Percentiles rank a stretch among this genome's conserved stretches.
These are phyloP conservation scores for Apiosordaria backusii DNA, from an alignment of 495 filamentous ascomycete species.

Conservation along the genomic window DNA sequence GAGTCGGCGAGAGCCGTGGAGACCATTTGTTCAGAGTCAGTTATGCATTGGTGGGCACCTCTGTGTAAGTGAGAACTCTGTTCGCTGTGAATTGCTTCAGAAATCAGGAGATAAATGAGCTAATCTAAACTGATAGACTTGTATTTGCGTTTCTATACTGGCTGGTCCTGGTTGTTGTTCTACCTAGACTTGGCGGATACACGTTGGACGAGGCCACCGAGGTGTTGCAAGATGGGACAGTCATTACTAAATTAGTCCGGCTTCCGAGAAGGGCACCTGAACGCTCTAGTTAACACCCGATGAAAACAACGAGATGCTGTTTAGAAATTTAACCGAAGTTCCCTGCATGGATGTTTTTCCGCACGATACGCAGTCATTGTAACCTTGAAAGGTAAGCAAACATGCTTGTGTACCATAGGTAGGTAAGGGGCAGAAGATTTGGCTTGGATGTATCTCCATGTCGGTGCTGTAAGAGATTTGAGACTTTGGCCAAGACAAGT, in stretches of 20 bases:
- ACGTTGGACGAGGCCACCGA: conserved; percentile 49
- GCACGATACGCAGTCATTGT: no score
- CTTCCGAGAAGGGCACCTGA: conserved; percentile 13
- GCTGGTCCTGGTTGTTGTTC: conserved; percentile 54
- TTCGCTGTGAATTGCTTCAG: background rate
- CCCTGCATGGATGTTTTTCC: no score
- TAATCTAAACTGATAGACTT: conserved; percentile 34
- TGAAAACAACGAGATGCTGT: no score
- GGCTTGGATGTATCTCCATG: no score
- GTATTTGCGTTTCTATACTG: conserved; percentile 55
- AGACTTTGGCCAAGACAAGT: no score
- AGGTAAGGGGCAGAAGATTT: no score
- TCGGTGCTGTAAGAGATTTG: no score
- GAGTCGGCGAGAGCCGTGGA: conserved; percentile 45
- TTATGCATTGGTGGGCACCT: conserved; percentile 68
- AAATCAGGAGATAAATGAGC: background rate
- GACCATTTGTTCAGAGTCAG: conserved; percentile 65
- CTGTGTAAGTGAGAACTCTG: conserved; percentile 54
- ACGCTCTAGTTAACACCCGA: background rate
- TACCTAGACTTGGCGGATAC: conserved; percentile 51
- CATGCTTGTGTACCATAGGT: no score
- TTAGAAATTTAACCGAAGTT: background rate
- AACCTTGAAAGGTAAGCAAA: no score
- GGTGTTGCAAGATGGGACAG: conserved; percentile 49
- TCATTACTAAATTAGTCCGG: conserved; percentile 48